A percentile compares a stretch with the other conserved stretches of the same genome.
Conservation (phyloP, 148 eudicot genomes). For the Mesembryanthemum crystallinum region DNA sequence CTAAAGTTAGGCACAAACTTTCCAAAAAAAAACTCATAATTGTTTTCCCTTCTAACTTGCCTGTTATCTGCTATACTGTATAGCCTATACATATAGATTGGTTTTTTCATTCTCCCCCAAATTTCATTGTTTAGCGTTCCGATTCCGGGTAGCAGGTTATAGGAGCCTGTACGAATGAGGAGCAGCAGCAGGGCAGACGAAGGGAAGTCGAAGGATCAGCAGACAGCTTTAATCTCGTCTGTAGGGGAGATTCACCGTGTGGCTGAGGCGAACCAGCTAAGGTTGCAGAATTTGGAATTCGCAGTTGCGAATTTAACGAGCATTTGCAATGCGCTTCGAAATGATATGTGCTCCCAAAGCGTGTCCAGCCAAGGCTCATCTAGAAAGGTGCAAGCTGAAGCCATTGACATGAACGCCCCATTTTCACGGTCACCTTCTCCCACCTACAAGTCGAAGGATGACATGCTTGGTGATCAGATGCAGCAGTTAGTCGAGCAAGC, state of each 20-base stretch:
- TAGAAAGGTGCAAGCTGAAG: slow-evolving; percentile 11
- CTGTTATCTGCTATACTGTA: too few relatives aligned
- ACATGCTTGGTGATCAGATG: slow-evolving; percentile 29
- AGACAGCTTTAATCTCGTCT: slow-evolving; percentile 9
- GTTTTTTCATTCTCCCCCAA: not conserved
- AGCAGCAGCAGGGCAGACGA: slow-evolving; percentile 17
- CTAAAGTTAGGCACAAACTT: not conserved
- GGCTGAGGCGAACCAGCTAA: slow-evolving; percentile 31
- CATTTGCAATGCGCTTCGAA: slow-evolving; percentile 28
- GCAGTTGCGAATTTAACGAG: slow-evolving; percentile 35
- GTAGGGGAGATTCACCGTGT: slow-evolving; percentile 22
- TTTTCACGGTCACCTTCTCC: slow-evolving; percentile 17
- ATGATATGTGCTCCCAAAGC: slow-evolving; percentile 17
- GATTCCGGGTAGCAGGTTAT: too few relatives aligned
- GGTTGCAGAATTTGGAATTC: slow-evolving; percentile 30
- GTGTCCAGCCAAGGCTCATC: slow-evolving; percentile 4
- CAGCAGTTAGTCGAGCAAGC: slow-evolving; percentile 30
- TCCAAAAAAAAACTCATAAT: too few relatives aligned
- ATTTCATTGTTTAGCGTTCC: not conserved
- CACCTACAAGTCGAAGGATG: slow-evolving; percentile 12
- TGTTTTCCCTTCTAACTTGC: too few relatives aligned
- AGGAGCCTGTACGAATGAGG: slow-evolving; percentile 13
- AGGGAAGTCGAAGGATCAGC: slow-evolving; percentile 19
- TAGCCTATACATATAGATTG: too few relatives aligned
- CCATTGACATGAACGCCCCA: slow-evolving; percentile 9